These are phyloP conservation scores for Flueggea neowawraea DNA, from an alignment of 441 rosid genomes.

Conservation along the genomic window DNA sequence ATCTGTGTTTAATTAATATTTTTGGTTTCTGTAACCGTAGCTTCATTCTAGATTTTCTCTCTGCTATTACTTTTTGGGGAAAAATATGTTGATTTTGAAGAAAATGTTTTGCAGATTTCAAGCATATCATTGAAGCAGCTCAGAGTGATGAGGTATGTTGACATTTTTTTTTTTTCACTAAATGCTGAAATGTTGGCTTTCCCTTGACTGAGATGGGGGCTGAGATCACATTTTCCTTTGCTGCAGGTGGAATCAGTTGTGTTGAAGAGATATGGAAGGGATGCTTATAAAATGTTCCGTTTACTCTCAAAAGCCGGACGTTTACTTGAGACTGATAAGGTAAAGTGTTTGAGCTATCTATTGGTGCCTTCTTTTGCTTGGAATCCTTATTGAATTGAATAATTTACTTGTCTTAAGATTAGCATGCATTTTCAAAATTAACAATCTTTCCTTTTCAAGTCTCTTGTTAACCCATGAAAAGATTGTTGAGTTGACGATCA, in stretches of 20 bases:
- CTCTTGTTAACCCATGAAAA: no score
- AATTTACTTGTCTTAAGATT: not conserved
- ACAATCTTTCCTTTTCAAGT: no score
- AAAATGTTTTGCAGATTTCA: constrained; percentile 49
- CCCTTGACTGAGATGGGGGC: no score
- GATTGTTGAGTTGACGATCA: no score
- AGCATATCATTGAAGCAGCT: constrained; percentile 59
- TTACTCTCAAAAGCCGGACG: constrained; percentile 46
- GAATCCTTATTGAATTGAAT: not conserved
- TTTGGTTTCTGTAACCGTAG: no score
- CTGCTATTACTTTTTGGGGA: constrained; percentile 1
- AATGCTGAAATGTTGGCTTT: no score
- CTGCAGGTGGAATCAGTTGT: constrained; percentile 72
- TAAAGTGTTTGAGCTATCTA: constrained; percentile 14
- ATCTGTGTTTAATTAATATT: not conserved
- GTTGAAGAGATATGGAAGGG: constrained; percentile 65
- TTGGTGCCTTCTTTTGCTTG: not conserved
- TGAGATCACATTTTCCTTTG: constrained; percentile 6
- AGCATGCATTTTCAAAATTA: no score
- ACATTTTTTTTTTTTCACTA: no score
- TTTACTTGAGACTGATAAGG: constrained; percentile 80
- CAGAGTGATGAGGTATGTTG: constrained; percentile 73
- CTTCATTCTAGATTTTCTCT: no score
- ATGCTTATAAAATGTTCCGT: constrained; percentile 79
- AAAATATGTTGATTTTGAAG: not conserved